Evolutionary conservation across 352 stramenopile species (phyloP), one percentile per base, ranked within the genome.

Genomic region (Phytophthora idaei): DNA sequence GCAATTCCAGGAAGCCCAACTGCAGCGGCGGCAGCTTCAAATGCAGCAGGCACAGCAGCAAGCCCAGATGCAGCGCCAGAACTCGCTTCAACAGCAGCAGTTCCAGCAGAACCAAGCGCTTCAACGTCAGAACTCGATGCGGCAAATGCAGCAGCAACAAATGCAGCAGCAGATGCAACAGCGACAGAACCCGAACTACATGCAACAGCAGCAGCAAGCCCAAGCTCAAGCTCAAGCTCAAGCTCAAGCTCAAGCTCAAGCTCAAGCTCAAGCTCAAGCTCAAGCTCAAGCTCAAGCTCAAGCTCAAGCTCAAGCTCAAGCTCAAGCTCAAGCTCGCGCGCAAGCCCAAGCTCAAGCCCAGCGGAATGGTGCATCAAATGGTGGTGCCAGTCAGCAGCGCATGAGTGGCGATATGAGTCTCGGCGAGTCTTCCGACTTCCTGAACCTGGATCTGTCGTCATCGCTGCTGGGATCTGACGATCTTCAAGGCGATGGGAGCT

Each of bases 361-460:
- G 61, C 66, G 67, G 41, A 74, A 64, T 62, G 67, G 57, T 56
- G 25, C 61, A 14, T n/a, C 49, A 21, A 78, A 75, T 61, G 61
- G 67, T 48, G 41, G 36, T 28, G 21, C 66, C 10, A 74, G 60
- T 21, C 76, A 85, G 55, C 77, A 80, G 45, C 83, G 85, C 0
- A 71, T 87, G 57, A 91, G 73, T 71, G 61, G 71, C 4, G 81
- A 92, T 32, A 76, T 90, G 69, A 80, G 66, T 29, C 64, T 93
- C 39, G 65, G 78, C 17, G 88, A 96, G 62, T 89, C 83, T 29
- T 77, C 78, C 3, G 87, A 96, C 48, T 94, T 96, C 53, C 67
- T 96, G 36, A 93, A 90, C 42, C 58, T 96, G 57, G 88, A 94
- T 60, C 50, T 96, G 48, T 87, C 84, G 5, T 78, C 84, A 39